Evolutionary conservation across 192 early-diverging fungal genomes (phyloP).

Genomic region (Backusella westeae): DNA sequence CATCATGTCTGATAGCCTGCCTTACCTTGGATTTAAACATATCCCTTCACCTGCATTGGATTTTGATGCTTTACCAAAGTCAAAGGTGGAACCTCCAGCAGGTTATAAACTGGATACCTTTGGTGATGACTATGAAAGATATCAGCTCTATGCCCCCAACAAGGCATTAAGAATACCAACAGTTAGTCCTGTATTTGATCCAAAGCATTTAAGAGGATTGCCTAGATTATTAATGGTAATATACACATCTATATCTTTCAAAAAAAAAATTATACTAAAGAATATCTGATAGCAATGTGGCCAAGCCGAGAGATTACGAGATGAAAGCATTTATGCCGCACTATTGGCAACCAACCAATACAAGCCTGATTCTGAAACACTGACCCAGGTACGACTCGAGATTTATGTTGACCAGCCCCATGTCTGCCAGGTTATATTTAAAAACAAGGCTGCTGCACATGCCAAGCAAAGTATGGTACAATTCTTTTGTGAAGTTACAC

Average conservation of each 20-base stretch:
- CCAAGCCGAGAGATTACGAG: constrained; percentile 41
- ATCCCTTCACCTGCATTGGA: constrained; percentile 29
- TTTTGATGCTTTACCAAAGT: constrained; percentile 15
- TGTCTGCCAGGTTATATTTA: constrained; percentile 39
- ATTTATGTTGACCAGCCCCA: constrained; percentile 53
- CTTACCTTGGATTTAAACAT: constrained; percentile 44
- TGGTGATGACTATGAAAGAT: constrained; percentile 23
- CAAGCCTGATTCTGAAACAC: neutral
- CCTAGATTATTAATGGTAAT: constrained; percentile 46
- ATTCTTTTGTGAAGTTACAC: constrained; percentile 16
- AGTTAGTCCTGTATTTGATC: constrained; percentile 45
- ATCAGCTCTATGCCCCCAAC: constrained; percentile 48
- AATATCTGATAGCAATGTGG: constrained; percentile 37
- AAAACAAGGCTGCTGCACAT: neutral
- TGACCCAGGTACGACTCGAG: constrained; percentile 34
- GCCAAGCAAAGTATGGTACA: constrained; percentile 11
- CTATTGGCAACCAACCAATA: constrained; percentile 28
- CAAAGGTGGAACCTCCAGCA: neutral
- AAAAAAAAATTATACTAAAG: neutral
- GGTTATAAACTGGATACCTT: neutral
- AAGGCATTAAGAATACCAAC: constrained; percentile 38
- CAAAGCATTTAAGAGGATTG: constrained; percentile 32
- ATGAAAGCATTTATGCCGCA: constrained; percentile 50
- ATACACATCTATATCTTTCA: neutral
- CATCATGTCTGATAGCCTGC: constrained; percentile 38